These are phyloP conservation scores for Crithidia expoeki DNA, from an alignment of 208 protist genomes.

Conservation along the genomic window DNA sequence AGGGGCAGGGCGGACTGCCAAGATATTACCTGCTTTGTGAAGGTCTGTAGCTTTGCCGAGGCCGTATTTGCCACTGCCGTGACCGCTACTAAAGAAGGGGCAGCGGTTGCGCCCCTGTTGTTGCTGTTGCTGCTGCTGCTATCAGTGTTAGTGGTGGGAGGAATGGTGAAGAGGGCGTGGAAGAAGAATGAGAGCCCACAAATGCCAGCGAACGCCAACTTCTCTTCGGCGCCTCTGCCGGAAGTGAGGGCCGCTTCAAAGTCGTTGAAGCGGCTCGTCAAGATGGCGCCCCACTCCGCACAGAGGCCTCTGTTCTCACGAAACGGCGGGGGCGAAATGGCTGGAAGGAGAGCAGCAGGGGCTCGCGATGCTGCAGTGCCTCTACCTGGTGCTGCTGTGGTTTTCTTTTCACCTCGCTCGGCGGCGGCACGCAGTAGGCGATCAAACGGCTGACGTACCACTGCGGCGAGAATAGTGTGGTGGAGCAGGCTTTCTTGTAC, in stretches of 20 bases:
- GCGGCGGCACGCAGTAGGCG: constrained; percentile 14
- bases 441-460: constrained; percentile 72
- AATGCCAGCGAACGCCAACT: constrained; percentile 7
- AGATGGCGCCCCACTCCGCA: constrained; percentile 20
- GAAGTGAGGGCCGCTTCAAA: constrained; percentile 19
- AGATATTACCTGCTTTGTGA: constrained; percentile 16
- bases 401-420: constrained; percentile 1
- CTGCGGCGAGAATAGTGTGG: constrained; percentile 54
- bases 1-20: constrained; percentile 29
- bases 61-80: constrained; percentile 11
- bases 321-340: constrained; percentile 14
- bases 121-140: not conserved
- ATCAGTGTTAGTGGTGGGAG: not conserved
- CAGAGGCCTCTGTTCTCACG: constrained; percentile 18
- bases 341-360: not conserved
- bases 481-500: constrained; percentile 28
- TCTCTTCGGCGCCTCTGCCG: not conserved
- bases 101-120: not conserved
- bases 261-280: constrained; percentile 22
- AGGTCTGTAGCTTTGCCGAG: not conserved
- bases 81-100: not conserved
- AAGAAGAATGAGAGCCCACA: constrained; percentile 13
- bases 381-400: not conserved
- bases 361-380: not conserved
- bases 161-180: constrained; percentile 10